Evolutionary conservation across 345 rosid genomes (phyloP).

Genomic region (Populus ilicifolia): DNA sequence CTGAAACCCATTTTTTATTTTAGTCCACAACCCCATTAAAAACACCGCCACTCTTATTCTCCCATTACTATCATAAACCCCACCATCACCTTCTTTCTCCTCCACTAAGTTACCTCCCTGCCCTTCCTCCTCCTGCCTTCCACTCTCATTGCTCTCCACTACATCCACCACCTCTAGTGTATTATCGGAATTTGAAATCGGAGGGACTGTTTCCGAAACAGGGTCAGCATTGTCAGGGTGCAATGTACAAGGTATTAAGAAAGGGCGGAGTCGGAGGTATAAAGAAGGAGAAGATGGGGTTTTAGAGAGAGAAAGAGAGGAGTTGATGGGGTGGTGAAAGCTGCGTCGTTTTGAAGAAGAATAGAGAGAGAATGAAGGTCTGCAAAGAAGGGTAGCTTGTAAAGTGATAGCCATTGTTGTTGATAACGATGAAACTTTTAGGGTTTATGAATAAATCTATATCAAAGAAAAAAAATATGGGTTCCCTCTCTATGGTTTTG

Average conservation of each 20-base stretch:
- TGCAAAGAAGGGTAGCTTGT: constrained; percentile 68
- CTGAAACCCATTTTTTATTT: constrained; percentile 42
- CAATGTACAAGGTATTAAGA: constrained; percentile 47
- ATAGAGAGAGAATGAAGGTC: constrained; percentile 31
- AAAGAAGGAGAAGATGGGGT: constrained; percentile 18
- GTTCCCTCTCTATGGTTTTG: background rate
- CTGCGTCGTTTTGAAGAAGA: constrained; percentile 5
- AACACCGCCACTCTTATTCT: constrained; percentile 41
- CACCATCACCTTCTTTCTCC: constrained; percentile 23
- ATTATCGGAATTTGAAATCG: constrained; percentile 24
- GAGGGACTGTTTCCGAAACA: constrained; percentile 20
- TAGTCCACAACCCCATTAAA: constrained; percentile 62
- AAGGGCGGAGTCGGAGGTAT: background rate
- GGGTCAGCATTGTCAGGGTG: constrained; percentile 44
- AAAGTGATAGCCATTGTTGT: constrained; percentile 50
- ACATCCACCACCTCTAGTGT: background rate
- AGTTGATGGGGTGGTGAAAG: background rate
- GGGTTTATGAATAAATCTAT: constrained; percentile 38
- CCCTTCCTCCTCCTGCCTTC: constrained; percentile 22
- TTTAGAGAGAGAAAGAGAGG: constrained; percentile 19
- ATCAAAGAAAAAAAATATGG: background rate
- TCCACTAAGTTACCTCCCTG: constrained; percentile 2
- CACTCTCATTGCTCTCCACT: constrained; percentile 8
- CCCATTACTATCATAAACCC: constrained; percentile 48
- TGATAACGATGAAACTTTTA: constrained; percentile 2